These are phyloP conservation scores for Heliosperma pusillum DNA, from an alignment of 148 eudicot species.

Conservation along the genomic window DNA sequence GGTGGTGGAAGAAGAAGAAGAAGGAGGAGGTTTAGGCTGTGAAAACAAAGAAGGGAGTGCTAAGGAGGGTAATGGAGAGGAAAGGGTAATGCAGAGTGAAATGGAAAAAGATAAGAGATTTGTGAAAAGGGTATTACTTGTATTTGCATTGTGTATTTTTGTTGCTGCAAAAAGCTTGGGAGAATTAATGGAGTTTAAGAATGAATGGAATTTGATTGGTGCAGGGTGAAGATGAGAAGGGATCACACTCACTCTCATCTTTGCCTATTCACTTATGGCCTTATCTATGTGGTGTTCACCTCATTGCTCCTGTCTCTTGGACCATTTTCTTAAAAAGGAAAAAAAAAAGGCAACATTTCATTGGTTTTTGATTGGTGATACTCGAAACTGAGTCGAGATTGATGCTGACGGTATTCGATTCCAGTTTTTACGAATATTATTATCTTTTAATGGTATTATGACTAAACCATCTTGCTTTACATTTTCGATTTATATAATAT, in stretches of 20 bases:
- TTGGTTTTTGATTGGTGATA: too few species aligned
- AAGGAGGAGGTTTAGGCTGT: slow-evolving; percentile 32
- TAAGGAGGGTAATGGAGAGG: slow-evolving; percentile 52
- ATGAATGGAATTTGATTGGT: not conserved
- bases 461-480: too few species aligned
- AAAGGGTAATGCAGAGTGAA: slow-evolving; percentile 52
- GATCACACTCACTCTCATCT: slow-evolving; percentile 9
- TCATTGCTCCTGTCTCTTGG: not conserved
- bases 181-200: slow-evolving; percentile 7
- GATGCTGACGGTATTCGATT: too few species aligned
- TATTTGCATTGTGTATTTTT: not conserved
- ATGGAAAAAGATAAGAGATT: slow-evolving; percentile 55
- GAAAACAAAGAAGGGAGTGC: slow-evolving; percentile 67
- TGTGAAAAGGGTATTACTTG: slow-evolving; percentile 29
- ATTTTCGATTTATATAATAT: too few species aligned
- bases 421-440: too few species aligned
- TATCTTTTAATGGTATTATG: too few species aligned
- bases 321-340: not conserved
- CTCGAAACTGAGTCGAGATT: too few species aligned
- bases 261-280: not conserved
- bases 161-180: slow-evolving; percentile 15
- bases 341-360: too few species aligned
- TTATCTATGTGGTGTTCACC: not conserved
- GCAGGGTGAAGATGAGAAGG: slow-evolving; percentile 11
- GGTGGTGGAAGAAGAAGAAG: slow-evolving; percentile 53